These are phyloP conservation scores for Moesziomyces globuligerus DNA, from an alignment of 1,284 basidiomycete species.

Conservation along the genomic window DNA sequence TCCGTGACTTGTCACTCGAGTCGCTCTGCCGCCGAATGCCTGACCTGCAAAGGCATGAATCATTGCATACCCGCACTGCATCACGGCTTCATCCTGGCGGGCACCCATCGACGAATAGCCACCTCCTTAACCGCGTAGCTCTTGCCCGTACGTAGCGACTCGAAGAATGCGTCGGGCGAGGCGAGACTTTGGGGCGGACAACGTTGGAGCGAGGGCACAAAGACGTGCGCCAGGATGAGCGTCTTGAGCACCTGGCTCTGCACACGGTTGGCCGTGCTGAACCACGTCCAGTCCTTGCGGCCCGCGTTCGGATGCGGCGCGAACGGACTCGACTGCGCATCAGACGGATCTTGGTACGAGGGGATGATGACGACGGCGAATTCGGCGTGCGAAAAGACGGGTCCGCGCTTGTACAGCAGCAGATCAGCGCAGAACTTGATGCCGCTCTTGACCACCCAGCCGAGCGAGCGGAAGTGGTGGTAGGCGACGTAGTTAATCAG, in stretches of 20 bases:
- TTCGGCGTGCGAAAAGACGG: slow-evolving; percentile 96
- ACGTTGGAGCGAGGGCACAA: slow-evolving; percentile 51
- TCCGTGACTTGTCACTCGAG: too few species aligned
- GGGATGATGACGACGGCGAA: slow-evolving; percentile 90
- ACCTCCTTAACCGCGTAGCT: slow-evolving; percentile 80
- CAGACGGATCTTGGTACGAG: slow-evolving; percentile 82
- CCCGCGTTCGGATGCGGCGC: slow-evolving; percentile 51
- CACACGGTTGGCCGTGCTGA: slow-evolving; percentile 95
- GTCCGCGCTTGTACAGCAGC: slow-evolving; percentile 91
- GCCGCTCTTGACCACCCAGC: slow-evolving; percentile 96
- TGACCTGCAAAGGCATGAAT: too few species aligned
- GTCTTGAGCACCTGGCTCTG: slow-evolving; percentile 94
- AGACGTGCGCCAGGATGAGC: slow-evolving; percentile 60
- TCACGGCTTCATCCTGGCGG: slow-evolving; percentile 88
- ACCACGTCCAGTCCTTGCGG: slow-evolving; percentile 87
- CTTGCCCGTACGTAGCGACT: slow-evolving; percentile 74
- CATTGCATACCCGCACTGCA: too few species aligned
- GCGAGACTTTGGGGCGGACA: slow-evolving; percentile 29
- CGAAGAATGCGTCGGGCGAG: slow-evolving; percentile 70
- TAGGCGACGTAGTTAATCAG: slow-evolving; percentile 89
- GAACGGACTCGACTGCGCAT: slow-evolving; percentile 71
- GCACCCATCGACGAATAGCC: slow-evolving; percentile 83
- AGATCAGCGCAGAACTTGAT: slow-evolving; percentile 98
- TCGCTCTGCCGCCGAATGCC: too few species aligned
- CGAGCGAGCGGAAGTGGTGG: slow-evolving; percentile 94